phyloP scores from a whole-genome alignment of 2,329 filamentous ascomycete species.

The Fusarium newnesense region DNA sequence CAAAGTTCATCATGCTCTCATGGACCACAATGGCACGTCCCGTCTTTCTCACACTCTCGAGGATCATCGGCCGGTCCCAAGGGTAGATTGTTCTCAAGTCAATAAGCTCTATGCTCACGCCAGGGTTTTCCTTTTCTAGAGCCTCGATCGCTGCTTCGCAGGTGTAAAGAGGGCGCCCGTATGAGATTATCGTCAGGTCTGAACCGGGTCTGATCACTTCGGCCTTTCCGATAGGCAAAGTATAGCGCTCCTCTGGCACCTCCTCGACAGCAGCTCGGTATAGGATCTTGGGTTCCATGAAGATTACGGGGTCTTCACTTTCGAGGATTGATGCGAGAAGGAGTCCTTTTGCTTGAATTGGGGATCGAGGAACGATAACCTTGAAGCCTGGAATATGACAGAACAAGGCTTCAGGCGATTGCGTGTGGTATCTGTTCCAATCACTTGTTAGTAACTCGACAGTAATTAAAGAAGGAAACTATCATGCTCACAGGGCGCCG shows the following conservation, averaged over 20 bases:
- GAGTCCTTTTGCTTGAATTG: background rate
- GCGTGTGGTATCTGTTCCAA: background rate
- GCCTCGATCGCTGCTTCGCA: background rate
- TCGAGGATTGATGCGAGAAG: background rate
- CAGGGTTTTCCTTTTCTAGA: background rate
- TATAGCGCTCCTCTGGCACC: background rate
- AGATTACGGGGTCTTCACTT: background rate
- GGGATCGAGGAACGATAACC: background rate
- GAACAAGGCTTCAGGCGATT: background rate
- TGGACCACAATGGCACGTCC: background rate
- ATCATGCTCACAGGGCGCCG: background rate
- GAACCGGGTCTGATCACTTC: background rate
- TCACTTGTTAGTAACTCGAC: no score
- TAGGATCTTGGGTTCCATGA: background rate
- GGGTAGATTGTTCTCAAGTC: background rate
- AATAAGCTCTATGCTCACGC: background rate
- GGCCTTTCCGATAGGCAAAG: background rate
- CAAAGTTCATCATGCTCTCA: background rate
- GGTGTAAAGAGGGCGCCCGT: background rate
- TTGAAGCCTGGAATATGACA: background rate
- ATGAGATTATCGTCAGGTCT: background rate
- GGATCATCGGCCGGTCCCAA: background rate
- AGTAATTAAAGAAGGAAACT: no score
- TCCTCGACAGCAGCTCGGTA: background rate
- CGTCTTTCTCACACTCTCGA: background rate